A percentile compares a stretch with the other conserved stretches of the same genome.
Evolutionary conservation across 176 grass and related monocot species (phyloP).

Genomic region (Hyparrhenia diplandra): DNA sequence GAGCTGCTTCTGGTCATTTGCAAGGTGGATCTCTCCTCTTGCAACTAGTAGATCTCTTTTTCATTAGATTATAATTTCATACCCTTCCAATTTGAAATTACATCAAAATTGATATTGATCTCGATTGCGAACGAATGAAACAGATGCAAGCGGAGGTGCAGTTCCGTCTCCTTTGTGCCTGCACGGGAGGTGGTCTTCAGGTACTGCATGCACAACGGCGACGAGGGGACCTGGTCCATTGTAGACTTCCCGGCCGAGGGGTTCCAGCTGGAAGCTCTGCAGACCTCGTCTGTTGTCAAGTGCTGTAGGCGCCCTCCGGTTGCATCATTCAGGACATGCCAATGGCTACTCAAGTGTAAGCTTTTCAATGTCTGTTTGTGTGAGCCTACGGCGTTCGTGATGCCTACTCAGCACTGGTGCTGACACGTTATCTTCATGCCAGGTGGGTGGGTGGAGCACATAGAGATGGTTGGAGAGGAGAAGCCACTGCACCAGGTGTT

Average conservation of each 20-base stretch:
- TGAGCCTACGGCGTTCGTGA: neutral
- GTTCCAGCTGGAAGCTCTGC: slow-evolving; percentile 45
- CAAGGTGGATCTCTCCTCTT: slow-evolving; percentile 72
- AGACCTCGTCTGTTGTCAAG: slow-evolving; percentile 34
- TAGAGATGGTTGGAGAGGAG: slow-evolving; percentile 81
- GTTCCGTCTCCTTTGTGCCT: slow-evolving; percentile 84
- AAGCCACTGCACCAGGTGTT: slow-evolving; percentile 76
- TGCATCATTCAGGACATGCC: slow-evolving; percentile 94
- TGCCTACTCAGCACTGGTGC: neutral
- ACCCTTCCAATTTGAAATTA: neutral
- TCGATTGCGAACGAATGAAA: neutral
- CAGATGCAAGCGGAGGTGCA: slow-evolving; percentile 97
- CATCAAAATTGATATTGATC: neutral
- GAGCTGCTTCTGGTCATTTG: slow-evolving; percentile 57
- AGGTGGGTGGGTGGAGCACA: slow-evolving; percentile 95
- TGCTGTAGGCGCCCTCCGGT: slow-evolving; percentile 69
- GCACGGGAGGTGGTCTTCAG: slow-evolving; percentile 67
- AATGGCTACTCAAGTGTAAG: slow-evolving; percentile 90
- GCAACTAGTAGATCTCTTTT: slow-evolving; percentile 22
- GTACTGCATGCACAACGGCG: slow-evolving; percentile 71
- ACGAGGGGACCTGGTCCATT: slow-evolving; percentile 72
- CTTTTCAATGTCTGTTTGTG: neutral
- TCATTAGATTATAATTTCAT: neutral
- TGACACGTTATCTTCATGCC: neutral
- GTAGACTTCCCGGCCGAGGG: slow-evolving; percentile 83